Base-by-base conservation (phyloP, 2,329 filamentous ascomycete species). In the Davidsoniella eucalypti region DNA sequence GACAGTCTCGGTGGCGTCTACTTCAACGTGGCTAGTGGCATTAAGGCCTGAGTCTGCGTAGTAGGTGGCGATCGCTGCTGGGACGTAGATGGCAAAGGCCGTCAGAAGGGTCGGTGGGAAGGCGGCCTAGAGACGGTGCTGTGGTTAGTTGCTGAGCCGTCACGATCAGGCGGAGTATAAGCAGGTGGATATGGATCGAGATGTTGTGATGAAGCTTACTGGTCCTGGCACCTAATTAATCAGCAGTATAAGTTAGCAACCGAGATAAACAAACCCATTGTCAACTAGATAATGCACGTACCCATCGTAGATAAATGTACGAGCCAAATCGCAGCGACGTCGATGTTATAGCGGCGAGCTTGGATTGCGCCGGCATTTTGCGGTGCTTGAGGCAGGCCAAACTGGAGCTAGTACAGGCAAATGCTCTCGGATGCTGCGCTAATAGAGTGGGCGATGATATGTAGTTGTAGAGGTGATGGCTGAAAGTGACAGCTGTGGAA, bases 71-170 rank as follows among this genome's bases (percentile, higher is more conserved):
- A 83, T 61, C 62, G 82, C 84, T 0, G 78, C 69, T 0, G 80
- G 72, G 0, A 80, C 60, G 57, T 85, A 86, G 52, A 86, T 63
- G 21, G 75, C 78, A 54, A 82, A 78, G 2, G 82, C 65, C 0
- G 80, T 71, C 51, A 78, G 77, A 3, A 78, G 56, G 14, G 55
- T 55, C 33, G 55, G 29, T 12, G 55, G 56, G 12, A 59, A 48
- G 7, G 53, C 54, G 17, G 56, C 54, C 57, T 59, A 53, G 49
- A 39, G 47, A 29, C 33, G 10, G 44, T 29, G 18, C 12, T 21
- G 25, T 37, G 29, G 33, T 38, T n/a, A 45, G 29, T 40, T 29
- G 25, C 5, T 46, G n/a, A 18, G 14, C 41, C 14, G 17, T 36
- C 5, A n/a, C 7, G 17, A 39, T 42, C n/a, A 36, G 16, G 12